phyloP scores from a whole-genome alignment of 164 flowering plant genomes.

The Berberis thunbergii region DNA sequence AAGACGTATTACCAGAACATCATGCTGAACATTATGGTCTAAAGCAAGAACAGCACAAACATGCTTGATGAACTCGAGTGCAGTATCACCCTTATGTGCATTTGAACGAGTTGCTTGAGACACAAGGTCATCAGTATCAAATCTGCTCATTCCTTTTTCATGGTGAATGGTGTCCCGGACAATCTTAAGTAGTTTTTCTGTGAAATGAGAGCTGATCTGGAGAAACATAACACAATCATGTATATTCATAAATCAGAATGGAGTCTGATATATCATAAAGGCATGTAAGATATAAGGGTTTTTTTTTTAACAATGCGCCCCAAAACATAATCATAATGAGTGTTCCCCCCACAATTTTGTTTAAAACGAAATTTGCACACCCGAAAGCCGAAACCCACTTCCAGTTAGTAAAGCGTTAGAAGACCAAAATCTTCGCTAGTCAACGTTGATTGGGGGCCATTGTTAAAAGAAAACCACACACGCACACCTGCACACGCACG shows the following conservation, averaged over 20 bases:
- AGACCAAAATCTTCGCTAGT: too few relatives aligned
- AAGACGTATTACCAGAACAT: conserved; percentile 57
- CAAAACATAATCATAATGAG: too few relatives aligned
- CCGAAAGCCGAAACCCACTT: too few relatives aligned
- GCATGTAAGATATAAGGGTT: too few relatives aligned
- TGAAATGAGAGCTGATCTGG: conserved; percentile 83
- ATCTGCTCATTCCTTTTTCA: conserved; percentile 32
- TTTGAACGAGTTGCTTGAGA: conserved; percentile 23
- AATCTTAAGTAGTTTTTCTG: conserved; percentile 57
- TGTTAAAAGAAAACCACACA: too few relatives aligned
- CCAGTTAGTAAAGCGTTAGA: too few relatives aligned
- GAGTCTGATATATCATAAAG: too few relatives aligned
- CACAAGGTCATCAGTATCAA: conserved; percentile 19
- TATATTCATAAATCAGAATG: neutral
- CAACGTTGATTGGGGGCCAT: too few relatives aligned
- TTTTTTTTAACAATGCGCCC: too few relatives aligned
- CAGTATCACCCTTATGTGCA: conserved; percentile 52
- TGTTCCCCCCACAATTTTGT: too few relatives aligned
- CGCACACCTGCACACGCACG: too few relatives aligned
- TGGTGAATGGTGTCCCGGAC: conserved; percentile 51
- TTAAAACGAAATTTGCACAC: too few relatives aligned
- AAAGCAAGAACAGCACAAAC: conserved; percentile 85
- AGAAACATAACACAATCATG: conserved; percentile 7
- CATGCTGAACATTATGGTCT: conserved; percentile 84
- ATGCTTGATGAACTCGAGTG: conserved; percentile 87